Base-by-base conservation (phyloP, 2,329 filamentous ascomycete genomes). In the Cytospora piceicola region DNA sequence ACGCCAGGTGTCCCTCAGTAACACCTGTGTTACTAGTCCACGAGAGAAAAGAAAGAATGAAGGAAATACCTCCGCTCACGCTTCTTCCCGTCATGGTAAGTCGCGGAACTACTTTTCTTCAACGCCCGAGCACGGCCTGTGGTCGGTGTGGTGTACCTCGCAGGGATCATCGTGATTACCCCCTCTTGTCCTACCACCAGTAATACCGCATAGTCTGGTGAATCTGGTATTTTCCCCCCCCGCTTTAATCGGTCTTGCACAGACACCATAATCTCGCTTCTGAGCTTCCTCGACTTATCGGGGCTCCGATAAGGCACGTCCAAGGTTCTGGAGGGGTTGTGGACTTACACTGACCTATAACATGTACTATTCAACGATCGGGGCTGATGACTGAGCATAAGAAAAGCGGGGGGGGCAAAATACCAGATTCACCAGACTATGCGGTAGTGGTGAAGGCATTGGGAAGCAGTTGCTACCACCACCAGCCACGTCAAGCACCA, bases 61-160 rank as follows among this genome's bases (percentile, higher is more conserved):
- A 20, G 54, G 34, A 30, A 56, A 56, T 58, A 54, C 52, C 54
- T 65, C 65, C 65, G 62, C 24, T 36, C 65, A 67, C 46, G 65
- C 58, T 46, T 65, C 60, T 56, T 42, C 39, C 60, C 60, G 52
- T 56, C 42, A 27, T 63, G 29, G 39, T 39, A 51, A 51, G 15
- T 27, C 30, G 49, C 60, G 53, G 53, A 36, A 57, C 42, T 61
- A 53, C 34, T 30, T 24, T 56, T 42, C 61, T 62, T 42, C 65
- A 59, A 57, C 57, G 58, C 61, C 65, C 53, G 57, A 64, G 42
- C 42, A 27, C 53, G 49, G 61, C 46, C 58, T 61, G 57, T 53
- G 58, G 22, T 52, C 58, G 55, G 59, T 42, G 63, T 65, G 55
- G 59, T 42, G 63, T 65, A 65, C 58, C 63, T 65, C 58, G 58